A percentile compares a stretch with the other conserved stretches of the same genome.
Conservation (phyloP, 148 eudicot genomes). For the Rhododendron williamsianum region DNA sequence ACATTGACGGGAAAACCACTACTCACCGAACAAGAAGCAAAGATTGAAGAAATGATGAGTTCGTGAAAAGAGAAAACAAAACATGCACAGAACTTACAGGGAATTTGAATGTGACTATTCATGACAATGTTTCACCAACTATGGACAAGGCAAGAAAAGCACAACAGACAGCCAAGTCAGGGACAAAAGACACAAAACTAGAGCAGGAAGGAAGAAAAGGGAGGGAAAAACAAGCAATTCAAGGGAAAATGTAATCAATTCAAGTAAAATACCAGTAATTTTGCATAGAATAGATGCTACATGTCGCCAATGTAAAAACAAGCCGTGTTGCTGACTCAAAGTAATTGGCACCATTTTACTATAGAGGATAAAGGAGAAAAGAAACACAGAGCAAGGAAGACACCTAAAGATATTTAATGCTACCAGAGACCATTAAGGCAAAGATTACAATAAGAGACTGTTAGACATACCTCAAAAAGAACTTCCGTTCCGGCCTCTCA, state of each 20-base stretch:
- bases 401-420: not conserved
- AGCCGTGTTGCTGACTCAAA: not conserved
- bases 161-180: not conserved
- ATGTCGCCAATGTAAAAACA: not conserved
- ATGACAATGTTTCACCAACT: not conserved
- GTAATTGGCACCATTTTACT: not conserved
- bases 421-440: not conserved
- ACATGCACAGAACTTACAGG: not conserved
- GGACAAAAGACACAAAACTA: not conserved
- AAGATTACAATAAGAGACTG: not conserved
- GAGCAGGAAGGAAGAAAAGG: not conserved
- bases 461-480: constrained; percentile 13
- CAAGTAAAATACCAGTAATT: not conserved
- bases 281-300: not conserved
- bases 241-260: not conserved
- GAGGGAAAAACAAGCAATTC: not conserved
- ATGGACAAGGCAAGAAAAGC: not conserved
- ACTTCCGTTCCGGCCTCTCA: not conserved
- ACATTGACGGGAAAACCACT: not conserved
- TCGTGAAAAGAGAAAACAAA: not conserved
- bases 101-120: not conserved
- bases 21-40: not conserved
- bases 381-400: not conserved
- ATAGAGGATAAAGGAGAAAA: not conserved
- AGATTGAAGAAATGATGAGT: not conserved